These are phyloP conservation scores for Diddensiella caesifluorescens DNA, from an alignment of 805 yeast species.

Conservation along the genomic window DNA sequence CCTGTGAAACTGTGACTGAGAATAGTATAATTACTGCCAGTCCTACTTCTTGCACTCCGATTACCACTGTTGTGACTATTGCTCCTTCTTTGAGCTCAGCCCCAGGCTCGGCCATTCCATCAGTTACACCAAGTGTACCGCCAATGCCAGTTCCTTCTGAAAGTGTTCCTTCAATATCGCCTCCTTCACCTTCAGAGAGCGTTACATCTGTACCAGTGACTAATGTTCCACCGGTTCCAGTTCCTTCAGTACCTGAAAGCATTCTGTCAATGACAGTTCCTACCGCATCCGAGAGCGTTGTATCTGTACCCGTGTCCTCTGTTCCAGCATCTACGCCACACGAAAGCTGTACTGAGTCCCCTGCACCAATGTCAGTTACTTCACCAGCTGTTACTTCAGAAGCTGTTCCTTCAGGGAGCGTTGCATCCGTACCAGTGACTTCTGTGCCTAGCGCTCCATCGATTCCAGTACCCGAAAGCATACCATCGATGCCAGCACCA, in stretches of 20 bases:
- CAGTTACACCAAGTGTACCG: neutral
- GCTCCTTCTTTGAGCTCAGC: constrained; percentile 3
- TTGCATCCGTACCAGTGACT: constrained; percentile 2
- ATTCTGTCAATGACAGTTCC: neutral
- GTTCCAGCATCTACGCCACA: neutral
- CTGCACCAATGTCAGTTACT: constrained; percentile 1
- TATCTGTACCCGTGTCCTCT: neutral
- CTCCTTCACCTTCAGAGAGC: no score
- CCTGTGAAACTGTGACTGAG: constrained; percentile 2
- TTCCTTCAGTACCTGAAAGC: neutral
- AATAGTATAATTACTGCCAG: neutral
- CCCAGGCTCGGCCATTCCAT: neutral
- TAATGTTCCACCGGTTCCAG: neutral
- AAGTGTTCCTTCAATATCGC: no score
- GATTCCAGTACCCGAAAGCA: neutral
- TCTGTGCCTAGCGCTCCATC: neutral
- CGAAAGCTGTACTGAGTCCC: neutral
- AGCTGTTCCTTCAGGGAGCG: neutral
- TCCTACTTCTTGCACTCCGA: constrained; percentile 2
- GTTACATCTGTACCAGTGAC: constrained; percentile 3
- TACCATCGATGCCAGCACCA: neutral
- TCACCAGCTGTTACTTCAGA: constrained; percentile 1
- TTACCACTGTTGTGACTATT: neutral
- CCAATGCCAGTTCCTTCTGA: no score
- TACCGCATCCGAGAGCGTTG: no score